Base-by-base conservation (phyloP, 108 stramenopile genomes). In the Cyclotella cryptica region DNA sequence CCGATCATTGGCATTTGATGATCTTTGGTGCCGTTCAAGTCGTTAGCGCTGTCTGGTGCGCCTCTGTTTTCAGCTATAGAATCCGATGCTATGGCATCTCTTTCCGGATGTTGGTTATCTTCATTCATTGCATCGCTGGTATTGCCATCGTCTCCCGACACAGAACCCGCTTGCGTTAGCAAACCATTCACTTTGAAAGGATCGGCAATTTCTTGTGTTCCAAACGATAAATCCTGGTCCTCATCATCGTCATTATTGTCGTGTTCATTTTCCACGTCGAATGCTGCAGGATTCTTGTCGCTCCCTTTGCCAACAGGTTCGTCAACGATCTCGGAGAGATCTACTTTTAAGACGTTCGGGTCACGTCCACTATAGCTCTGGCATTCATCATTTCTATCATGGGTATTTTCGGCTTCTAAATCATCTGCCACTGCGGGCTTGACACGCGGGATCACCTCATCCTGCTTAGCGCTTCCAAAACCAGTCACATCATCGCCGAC, bases 91-190 rank as follows among this genome's bases (percentile, higher is more conserved):
- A 12, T 26, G 24, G 5, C 55, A 8, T 24, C 12, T n/a, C 5
- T 8, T 1, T 57, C 24, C 5, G 7, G 11, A 6, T 24, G 21
- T 11, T 45, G 5, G 21, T 21, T 26, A 19, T 47, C 65, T 45
- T 46, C 65, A 39, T 62, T 21, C 40, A 62, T 41, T 41, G 30
- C 15, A 3, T 42, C 18, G 10, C 9, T 39, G 10, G 39, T 42
- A 26, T 39, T 62, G 14, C 40, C 61, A 9, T 62, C 61, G 18
- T 62, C 61, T 40, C 17, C 10, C 14, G 61, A 62, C 7, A 62
- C 3, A 9, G 61, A 58, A 10, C 40, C 45, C 15, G 65, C 44
- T 26, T 66, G 65, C 24, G 65, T 66, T 43, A 66, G 44, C 43
- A 66, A 26, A 46, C 65, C 61, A n/a, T 35, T 62, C 35, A 40